phyloP scores from a whole-genome alignment of 805 yeast species.

The Yarrowia sp. region DNA sequence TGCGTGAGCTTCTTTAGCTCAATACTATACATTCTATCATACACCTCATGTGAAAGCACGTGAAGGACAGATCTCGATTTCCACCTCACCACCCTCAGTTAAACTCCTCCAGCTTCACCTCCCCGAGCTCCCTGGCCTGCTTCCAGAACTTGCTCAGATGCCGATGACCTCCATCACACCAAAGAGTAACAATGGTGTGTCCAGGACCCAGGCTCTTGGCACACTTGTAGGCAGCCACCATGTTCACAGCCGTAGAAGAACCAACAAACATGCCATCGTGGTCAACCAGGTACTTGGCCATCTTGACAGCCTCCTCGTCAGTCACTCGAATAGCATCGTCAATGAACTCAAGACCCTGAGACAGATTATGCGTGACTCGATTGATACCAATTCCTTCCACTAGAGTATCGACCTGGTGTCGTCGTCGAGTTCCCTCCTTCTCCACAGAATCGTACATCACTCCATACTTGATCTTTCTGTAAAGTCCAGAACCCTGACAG shows the following conservation, averaged over 20 bases:
- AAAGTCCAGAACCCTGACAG: conserved; percentile 95
- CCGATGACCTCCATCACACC: conserved; percentile 91
- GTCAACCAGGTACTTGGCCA: conserved; percentile 84
- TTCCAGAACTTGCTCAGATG: conserved; percentile 94
- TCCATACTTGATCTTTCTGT: conserved; percentile 82
- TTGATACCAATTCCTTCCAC: conserved; percentile 95
- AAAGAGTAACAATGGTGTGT: conserved; percentile 76
- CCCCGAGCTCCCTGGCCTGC: conserved; percentile 5
- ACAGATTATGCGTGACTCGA: conserved; percentile 81
- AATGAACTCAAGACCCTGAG: conserved; percentile 69
- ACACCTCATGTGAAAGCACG: neutral
- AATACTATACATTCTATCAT: neutral
- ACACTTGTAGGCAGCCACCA: conserved; percentile 80
- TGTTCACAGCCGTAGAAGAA: conserved; percentile 90
- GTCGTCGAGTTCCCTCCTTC: conserved; percentile 88
- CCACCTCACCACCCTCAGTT: too few relatives aligned
- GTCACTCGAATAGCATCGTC: conserved; percentile 82
- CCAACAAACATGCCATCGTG: conserved; percentile 93
- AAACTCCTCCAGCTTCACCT: conserved; percentile 10
- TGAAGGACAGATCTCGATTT: too few relatives aligned
- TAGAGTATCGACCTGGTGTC: conserved; percentile 95
- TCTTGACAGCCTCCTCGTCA: conserved; percentile 80
- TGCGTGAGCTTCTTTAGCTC: too few relatives aligned
- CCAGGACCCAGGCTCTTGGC: conserved; percentile 64
- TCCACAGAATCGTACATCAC: conserved; percentile 93